phyloP scores from a whole-genome alignment of 345 rosid species.

The Eucalyptus tenuipes region DNA sequence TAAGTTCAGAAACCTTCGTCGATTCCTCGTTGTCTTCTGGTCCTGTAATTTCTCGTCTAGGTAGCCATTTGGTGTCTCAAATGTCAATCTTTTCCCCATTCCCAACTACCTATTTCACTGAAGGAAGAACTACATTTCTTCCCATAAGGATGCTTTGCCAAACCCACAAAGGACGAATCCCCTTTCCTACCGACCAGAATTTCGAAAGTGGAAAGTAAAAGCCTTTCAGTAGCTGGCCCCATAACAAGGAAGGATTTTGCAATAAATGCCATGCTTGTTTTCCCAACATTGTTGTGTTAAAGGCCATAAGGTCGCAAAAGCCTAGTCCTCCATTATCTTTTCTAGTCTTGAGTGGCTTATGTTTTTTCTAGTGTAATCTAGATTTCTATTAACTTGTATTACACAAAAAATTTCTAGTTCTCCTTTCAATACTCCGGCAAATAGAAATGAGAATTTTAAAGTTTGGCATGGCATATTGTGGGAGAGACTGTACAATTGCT shows the following conservation, averaged over 20 bases:
- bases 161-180: not conserved
- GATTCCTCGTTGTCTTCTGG: not conserved
- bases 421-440: not conserved
- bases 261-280: not conserved
- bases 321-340: not conserved
- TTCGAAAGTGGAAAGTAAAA: not conserved
- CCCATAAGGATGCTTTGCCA: not conserved
- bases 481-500: not conserved
- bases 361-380: not conserved
- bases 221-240: fast-evolving
- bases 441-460: not conserved
- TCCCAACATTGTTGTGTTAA: not conserved
- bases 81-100: not conserved
- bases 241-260: not conserved
- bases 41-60: not conserved
- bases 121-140: not conserved
- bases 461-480: not conserved
- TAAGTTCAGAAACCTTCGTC: not conserved
- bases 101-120: not conserved
- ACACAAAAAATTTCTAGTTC: not conserved
- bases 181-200: not conserved
- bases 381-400: not conserved
- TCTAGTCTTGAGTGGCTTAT: not conserved
- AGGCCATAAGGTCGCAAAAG: not conserved
- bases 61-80: not conserved